Evolutionary conservation across 2,329 filamentous ascomycete genomes (phyloP).

Genomic region (Hypoxylon sp.): DNA sequence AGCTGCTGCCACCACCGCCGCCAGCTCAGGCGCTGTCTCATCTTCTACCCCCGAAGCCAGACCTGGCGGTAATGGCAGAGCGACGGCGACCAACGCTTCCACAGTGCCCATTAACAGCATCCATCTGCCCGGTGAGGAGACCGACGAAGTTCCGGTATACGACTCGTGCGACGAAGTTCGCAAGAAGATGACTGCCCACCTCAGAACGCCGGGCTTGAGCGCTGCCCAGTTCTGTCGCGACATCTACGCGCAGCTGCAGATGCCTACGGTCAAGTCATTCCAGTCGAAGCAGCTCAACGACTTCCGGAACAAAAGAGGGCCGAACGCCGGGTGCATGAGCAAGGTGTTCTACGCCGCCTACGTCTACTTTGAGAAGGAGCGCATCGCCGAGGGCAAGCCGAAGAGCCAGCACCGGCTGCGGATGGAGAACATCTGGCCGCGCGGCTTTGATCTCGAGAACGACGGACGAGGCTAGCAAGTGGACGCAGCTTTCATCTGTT

Average conservation of each 20-base stretch:
- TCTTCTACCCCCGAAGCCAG: neutral
- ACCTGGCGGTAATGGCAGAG: neutral
- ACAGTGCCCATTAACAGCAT: constrained; percentile 50
- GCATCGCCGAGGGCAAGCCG: constrained; percentile 58
- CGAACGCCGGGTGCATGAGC: constrained; percentile 54
- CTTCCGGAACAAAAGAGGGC: constrained; percentile 60
- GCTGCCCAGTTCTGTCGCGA: constrained; percentile 58
- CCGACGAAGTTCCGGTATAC: constrained; percentile 55
- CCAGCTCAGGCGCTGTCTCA: too few relatives aligned
- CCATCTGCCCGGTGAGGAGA: constrained; percentile 53
- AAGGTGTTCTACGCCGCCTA: constrained; percentile 62
- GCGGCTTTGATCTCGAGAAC: constrained; percentile 18
- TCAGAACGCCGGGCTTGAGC: constrained; percentile 56
- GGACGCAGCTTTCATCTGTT: neutral
- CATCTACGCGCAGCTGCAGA: constrained; percentile 48
- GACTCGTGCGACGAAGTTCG: constrained; percentile 67
- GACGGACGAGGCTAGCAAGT: constrained; percentile 16
- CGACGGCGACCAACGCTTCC: constrained; percentile 3
- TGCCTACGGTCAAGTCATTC: constrained; percentile 45
- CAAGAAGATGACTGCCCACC: constrained; percentile 60
- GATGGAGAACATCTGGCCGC: constrained; percentile 53
- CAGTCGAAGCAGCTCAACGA: constrained; percentile 53
- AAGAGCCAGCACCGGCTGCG: constrained; percentile 59
- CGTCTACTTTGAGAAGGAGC: constrained; percentile 67
- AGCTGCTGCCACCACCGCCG: constrained; percentile 18